These are phyloP conservation scores for Bisporella sp. DNA, from an alignment of 2,329 filamentous ascomycete genomes.

Conservation along the genomic window DNA sequence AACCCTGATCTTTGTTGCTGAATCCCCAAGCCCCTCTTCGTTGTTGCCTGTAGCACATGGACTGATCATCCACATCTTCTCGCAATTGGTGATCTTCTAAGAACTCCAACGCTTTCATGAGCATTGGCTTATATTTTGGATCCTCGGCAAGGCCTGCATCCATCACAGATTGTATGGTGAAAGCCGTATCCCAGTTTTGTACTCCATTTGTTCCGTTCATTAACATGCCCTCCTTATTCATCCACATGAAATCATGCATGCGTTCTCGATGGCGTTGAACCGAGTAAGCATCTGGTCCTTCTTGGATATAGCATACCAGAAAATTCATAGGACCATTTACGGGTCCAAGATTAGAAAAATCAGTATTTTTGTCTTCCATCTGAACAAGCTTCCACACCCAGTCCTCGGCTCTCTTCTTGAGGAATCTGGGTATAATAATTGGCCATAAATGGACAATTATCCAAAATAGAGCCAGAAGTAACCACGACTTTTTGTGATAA, in stretches of 20 bases:
- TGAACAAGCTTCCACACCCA: conserved; percentile 79
- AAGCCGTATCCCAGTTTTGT: conserved; percentile 93
- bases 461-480: conserved; percentile 76
- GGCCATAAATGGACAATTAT: conserved; percentile 75
- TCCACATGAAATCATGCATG: conserved; percentile 81
- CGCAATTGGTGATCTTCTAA: conserved; percentile 87
- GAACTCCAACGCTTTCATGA: conserved; percentile 75
- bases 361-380: conserved; percentile 90
- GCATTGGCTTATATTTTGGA: conserved; percentile 73
- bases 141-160: conserved; percentile 74
- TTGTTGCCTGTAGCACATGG: conserved; percentile 78
- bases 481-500: conserved; percentile 84
- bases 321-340: conserved; percentile 89
- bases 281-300: conserved; percentile 67
- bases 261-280: conserved; percentile 75
- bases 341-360: conserved; percentile 77
- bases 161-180: conserved; percentile 75
- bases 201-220: conserved; percentile 98
- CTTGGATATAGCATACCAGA: conserved; percentile 75
- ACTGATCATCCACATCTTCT: conserved; percentile 71
- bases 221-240: conserved; percentile 88
- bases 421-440: conserved; percentile 57
- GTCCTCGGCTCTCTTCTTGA: conserved; percentile 68
- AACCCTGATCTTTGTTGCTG: conserved; percentile 86
- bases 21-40: conserved; percentile 96